These are phyloP conservation scores for Paraconiothyrium brasiliense DNA, from an alignment of 2,329 filamentous ascomycete species.

Conservation along the genomic window DNA sequence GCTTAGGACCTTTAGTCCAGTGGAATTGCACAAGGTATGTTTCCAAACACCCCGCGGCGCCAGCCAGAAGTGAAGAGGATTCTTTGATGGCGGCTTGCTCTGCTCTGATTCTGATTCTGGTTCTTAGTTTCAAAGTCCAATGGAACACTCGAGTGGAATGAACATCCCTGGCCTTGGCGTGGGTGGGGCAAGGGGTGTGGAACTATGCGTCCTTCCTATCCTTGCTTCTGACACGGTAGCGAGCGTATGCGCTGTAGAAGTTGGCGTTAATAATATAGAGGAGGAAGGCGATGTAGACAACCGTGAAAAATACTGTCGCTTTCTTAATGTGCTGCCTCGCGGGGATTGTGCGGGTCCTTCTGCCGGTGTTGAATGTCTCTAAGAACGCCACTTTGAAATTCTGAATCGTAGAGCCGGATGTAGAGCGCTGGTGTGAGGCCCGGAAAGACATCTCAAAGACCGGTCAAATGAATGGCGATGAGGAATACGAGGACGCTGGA, in stretches of 20 bases:
- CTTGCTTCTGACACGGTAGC: background rate
- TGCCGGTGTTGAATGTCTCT: too few species aligned
- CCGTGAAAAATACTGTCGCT: too few species aligned
- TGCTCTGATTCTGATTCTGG: too few species aligned
- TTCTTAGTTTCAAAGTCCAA: background rate
- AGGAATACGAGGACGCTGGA: background rate
- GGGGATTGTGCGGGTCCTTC: too few species aligned
- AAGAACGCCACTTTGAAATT: background rate
- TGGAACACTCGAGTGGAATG: background rate
- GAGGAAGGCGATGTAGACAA: background rate
- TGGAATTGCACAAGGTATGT: too few species aligned
- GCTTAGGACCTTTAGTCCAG: too few species aligned
- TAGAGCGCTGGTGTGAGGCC: background rate
- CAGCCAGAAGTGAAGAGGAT: too few species aligned
- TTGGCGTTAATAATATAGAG: background rate
- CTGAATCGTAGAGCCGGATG: background rate
- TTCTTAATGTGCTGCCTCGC: too few species aligned
- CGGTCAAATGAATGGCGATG: background rate
- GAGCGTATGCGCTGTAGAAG: background rate
- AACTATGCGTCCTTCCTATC: background rate
- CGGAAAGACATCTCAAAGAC: background rate
- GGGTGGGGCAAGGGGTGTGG: background rate
- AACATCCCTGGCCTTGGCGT: conserved; percentile 1
- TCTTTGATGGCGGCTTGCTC: too few species aligned
- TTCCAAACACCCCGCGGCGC: too few species aligned